Percentiles rank a stretch among this genome's conserved stretches.
These are phyloP conservation scores for Cladosporium oxysporum DNA, from an alignment of 2,329 filamentous ascomycete genomes.

Conservation along the genomic window DNA sequence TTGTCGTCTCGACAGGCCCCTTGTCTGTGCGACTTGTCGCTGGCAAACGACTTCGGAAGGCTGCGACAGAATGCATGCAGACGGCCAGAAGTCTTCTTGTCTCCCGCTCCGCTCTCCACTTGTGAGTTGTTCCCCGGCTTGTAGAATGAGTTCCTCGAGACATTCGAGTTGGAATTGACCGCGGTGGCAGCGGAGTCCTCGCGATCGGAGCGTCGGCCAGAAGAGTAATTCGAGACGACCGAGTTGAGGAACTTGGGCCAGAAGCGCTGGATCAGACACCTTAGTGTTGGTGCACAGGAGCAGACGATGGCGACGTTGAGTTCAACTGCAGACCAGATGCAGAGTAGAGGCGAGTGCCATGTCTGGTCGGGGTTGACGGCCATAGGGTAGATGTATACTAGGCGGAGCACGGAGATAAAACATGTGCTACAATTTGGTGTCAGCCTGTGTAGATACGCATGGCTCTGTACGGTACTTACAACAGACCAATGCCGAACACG, in stretches of 20 bases:
- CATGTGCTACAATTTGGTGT: conserved; percentile 26
- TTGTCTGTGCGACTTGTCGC: not conserved
- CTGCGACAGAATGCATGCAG: conserved; percentile 4
- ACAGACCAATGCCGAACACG: conserved; percentile 38
- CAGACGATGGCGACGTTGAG: conserved; percentile 20
- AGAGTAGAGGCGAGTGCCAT: conserved; percentile 16
- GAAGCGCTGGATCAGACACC: conserved; percentile 17
- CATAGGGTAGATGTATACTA: conserved; percentile 32
- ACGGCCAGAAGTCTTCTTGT: not conserved
- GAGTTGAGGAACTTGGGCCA: conserved; percentile 25
- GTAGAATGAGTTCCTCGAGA: not conserved
- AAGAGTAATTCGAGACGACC: not conserved
- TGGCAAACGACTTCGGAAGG: conserved; percentile 1
- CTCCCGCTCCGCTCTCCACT: not conserved
- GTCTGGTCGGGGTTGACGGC: conserved; percentile 19
- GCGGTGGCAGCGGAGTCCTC: conserved; percentile 7
- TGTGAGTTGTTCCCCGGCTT: not conserved
- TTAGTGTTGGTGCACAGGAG: conserved; percentile 13
- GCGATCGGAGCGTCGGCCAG: conserved; percentile 10
- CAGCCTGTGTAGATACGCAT: conserved; percentile 14
- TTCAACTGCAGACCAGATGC: conserved; percentile 19
- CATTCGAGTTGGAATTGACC: not conserved
- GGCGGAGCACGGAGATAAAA: conserved; percentile 36
- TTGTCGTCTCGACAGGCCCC: not conserved
- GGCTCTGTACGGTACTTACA: not conserved